Evolutionary conservation across 768 basidiomycete species (phyloP), one percentile per base, ranked within the genome.

Genomic region (Psilocybe cubensis): DNA sequence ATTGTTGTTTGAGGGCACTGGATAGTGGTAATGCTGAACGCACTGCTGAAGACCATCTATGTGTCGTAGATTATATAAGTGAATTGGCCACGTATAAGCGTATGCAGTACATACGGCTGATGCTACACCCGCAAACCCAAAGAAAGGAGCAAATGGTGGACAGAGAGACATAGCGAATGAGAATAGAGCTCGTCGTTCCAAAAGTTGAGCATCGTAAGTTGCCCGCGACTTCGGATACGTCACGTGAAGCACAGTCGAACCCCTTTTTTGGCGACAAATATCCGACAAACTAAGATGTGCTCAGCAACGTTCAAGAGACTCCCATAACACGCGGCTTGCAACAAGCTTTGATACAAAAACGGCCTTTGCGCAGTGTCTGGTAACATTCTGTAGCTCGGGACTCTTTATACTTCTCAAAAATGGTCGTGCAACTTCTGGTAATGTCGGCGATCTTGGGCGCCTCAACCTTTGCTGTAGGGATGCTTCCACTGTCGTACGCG

Each of bases 101-200:
- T 14, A 28, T 31, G 21, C 21, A 56, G 40, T 33, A 72, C 91
- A 75, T 66, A 97, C 96, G 48, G 96, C 87, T 23, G 89, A 83
- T n/a, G 94, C 91, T 27, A 98, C 96, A 49, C 96, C 96, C 48
- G 91, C 96, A 72, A 99, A 96, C 24, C 96, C 96, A 72, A 98
- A 97, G 86, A 98, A 98, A 50, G 94, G 92, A 49, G 96, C 96
- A 71, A 92, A 98, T 27, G 95, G 92, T 59, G 94, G 94, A 72
- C 94, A 97, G 48, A 83, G 62, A 23, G 85, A 83, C 85, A 86
- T 88, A 44, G 51, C 66, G 60, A 41, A 52, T n/a, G 50, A 60
- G 52, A n/a, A 56, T 56, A 29, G 43, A 48, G 55, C 10, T 52
- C 45, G 52, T 52, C 47, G 48, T 44, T 14, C 2, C 18, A 21